Base-by-base conservation (phyloP, 805 yeast species). In the Kluyveromyces wickerhamii region DNA sequence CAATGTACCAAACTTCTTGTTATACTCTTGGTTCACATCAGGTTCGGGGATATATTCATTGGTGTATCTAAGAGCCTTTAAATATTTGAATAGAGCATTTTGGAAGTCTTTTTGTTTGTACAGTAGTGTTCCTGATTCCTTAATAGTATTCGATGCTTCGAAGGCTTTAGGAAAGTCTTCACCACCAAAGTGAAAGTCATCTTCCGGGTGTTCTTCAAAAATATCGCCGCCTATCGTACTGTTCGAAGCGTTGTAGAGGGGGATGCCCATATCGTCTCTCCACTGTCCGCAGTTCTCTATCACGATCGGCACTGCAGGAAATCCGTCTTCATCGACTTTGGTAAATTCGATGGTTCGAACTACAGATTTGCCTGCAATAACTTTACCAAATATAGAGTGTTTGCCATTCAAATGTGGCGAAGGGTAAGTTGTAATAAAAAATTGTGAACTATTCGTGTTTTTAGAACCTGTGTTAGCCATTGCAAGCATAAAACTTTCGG, bases 201-300 rank as follows among this genome's bases (percentile, higher is more conserved):
- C 94, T 40, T 77, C 87, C 0, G 92, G 94, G 45, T 66, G 74
- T 53, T 82, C 92, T 56, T 82, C 92, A 47, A 68, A 83, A 0
- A 72, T 52, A 47, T 83, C 94, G 6, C 84, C 85, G 1, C 80
- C 86, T 6, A 76, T 62, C 0, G 60, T 49, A 39, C 71, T 72
- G 45, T 74, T 73, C 31, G 80, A 70, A 0, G 87, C 83, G 45
- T 77, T 76, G 45, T 48, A 71, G 2, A 78, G 65, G 0, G 89
- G 89, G 2, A 77, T 52, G 0, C 53, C 66, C 62, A 71, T 69
- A 0, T 54, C 54, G 7, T 65, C 67, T 5, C 56, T 42, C 88
- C 89, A 83, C 23, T 47, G 59, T 1, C 92, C 94, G 57, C 84
- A 74, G 27, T 70, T 68, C 2, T 46, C 57, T 12, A 83, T 75